Conservation (phyloP, 2,329 filamentous ascomycete species). For the Ophiostoma pallidulum region DNA sequence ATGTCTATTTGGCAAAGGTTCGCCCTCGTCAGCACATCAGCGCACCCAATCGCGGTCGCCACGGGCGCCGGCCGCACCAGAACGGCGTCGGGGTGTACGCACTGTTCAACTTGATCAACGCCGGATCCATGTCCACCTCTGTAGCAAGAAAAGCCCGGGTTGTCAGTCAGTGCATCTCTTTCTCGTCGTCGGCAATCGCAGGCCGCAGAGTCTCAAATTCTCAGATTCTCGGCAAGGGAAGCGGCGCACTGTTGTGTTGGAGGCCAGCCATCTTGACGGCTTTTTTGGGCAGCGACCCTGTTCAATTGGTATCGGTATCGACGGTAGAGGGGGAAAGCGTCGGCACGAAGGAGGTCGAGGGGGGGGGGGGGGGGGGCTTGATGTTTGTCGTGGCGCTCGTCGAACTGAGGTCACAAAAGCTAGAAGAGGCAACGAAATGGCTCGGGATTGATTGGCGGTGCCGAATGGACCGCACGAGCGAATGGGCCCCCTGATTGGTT, state of each 20-base stretch:
- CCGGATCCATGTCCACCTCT: slow-evolving; percentile 40
- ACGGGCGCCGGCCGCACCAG: too few relatives aligned
- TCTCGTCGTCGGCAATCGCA: not conserved
- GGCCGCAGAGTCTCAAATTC: not conserved
- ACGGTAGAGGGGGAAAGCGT: not conserved
- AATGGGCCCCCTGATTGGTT: slow-evolving; percentile 3
- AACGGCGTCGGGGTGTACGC: slow-evolving; percentile 18
- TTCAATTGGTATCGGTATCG: slow-evolving; percentile 2
- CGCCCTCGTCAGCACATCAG: too few relatives aligned
- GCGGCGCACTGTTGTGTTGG: slow-evolving; percentile 32
- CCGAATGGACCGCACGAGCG: not conserved
- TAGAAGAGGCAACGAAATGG: slow-evolving; percentile 11
- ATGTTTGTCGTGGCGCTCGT: not conserved
- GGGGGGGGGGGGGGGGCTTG: not conserved
- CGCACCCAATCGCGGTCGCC: too few relatives aligned
- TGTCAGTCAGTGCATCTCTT: not conserved
- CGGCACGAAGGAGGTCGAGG: not conserved
- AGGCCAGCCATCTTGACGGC: slow-evolving; percentile 34
- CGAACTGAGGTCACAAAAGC: slow-evolving; percentile 1
- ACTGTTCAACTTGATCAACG: slow-evolving; percentile 37
- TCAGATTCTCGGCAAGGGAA: too few relatives aligned
- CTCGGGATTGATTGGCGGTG: slow-evolving; percentile 16
- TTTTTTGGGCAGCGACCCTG: slow-evolving; percentile 7
- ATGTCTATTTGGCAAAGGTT: slow-evolving; percentile 50
- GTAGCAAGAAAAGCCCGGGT: slow-evolving; percentile 12